Evolutionary conservation across 768 basidiomycete species (phyloP).

Genomic region (Hericium coralloides): DNA sequence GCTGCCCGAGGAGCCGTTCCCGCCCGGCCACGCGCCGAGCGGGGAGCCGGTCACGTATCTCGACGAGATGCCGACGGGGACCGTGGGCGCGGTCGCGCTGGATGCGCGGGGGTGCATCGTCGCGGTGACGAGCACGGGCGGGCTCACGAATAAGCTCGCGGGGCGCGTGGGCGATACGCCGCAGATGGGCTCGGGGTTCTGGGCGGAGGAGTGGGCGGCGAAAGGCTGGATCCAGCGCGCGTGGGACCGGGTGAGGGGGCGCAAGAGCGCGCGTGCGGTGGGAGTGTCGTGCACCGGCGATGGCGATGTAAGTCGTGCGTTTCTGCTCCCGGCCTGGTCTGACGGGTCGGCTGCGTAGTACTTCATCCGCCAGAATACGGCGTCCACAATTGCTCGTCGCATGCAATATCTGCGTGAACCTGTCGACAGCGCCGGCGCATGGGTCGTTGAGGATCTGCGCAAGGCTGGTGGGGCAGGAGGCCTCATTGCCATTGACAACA

Average conservation of each 20-base stretch:
- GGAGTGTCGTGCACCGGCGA: constrained; percentile 83
- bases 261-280: constrained; percentile 34
- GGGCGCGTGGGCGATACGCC: constrained; percentile 84
- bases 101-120: constrained; percentile 69
- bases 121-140: constrained; percentile 71
- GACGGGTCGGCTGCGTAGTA: constrained; percentile 34
- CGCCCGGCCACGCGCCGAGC: constrained; percentile 25
- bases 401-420: constrained; percentile 54
- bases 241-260: not conserved
- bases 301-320: constrained; percentile 52
- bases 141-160: constrained; percentile 74
- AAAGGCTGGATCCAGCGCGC: constrained; percentile 34
- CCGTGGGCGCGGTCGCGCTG: constrained; percentile 79
- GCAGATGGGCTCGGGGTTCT: constrained; percentile 68
- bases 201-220: constrained; percentile 71
- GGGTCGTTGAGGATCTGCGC: constrained; percentile 50
- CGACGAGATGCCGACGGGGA: constrained; percentile 63
- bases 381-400: constrained; percentile 55
- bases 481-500: constrained; percentile 60
- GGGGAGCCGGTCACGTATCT: constrained; percentile 24
- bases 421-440: constrained; percentile 42
- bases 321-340: not conserved
- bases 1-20: constrained; percentile 54
- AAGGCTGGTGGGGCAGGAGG: constrained; percentile 61
- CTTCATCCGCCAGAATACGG: constrained; percentile 66